Evolutionary conservation across 2,329 filamentous ascomycete species (phyloP).

Genomic region (Epichloe bromicola): DNA sequence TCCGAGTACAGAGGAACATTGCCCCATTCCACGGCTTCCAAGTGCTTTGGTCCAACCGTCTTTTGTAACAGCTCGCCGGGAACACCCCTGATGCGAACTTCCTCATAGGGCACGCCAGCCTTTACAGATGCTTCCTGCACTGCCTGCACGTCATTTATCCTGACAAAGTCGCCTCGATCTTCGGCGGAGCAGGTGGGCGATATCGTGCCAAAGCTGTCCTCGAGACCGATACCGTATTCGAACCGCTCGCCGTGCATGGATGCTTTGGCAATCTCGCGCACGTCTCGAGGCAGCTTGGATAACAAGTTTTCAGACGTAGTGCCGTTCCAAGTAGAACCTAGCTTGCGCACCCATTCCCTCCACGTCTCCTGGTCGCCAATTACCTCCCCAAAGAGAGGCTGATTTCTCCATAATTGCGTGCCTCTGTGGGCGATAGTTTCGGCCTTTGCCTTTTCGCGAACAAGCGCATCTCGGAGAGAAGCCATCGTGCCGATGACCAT

Average conservation of each 20-base stretch:
- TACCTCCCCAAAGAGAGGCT: slow-evolving; percentile 25
- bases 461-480: slow-evolving; percentile 13
- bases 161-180: slow-evolving; percentile 23
- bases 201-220: slow-evolving; percentile 25
- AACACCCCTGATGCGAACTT: slow-evolving; percentile 15
- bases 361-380: slow-evolving; percentile 26
- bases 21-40: slow-evolving; percentile 15
- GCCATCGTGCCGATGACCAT: slow-evolving; percentile 23
- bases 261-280: slow-evolving; percentile 15
- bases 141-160: slow-evolving; percentile 13
- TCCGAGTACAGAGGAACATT: slow-evolving; percentile 22
- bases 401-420: slow-evolving; percentile 25
- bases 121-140: slow-evolving; percentile 14
- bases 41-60: background rate
- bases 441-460: slow-evolving; percentile 14
- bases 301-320: slow-evolving; percentile 7
- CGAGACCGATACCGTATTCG: slow-evolving; percentile 26
- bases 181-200: slow-evolving; percentile 17
- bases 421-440: slow-evolving; percentile 14
- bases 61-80: slow-evolving; percentile 14
- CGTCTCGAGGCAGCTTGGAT: slow-evolving; percentile 7
- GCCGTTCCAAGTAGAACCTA: slow-evolving; percentile 21
- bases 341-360: slow-evolving; percentile 18
- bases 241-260: slow-evolving; percentile 18
- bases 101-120: slow-evolving; percentile 8